phyloP scores from a whole-genome alignment of 2,329 filamentous ascomycete species.

The Verticillium isaacii region DNA sequence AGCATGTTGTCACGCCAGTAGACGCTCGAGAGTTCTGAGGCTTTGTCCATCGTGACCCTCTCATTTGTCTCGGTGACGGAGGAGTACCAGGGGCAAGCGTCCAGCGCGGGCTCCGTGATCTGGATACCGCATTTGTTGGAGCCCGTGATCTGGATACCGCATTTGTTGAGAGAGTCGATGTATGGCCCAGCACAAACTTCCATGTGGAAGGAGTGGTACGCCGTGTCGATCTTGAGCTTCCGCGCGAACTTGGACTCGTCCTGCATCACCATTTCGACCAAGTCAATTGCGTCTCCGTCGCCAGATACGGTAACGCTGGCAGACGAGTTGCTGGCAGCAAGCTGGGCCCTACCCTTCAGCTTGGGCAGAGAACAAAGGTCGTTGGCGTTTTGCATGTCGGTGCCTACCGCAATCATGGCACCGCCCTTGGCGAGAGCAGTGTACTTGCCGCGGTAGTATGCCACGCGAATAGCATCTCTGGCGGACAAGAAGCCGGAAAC shows the following conservation, averaged over 20 bases:
- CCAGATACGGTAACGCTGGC: conserved; percentile 18
- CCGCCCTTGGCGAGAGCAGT: not conserved
- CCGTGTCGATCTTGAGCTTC: conserved; percentile 14
- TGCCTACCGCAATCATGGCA: conserved; percentile 6
- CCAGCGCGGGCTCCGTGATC: not conserved
- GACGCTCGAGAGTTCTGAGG: too few species aligned
- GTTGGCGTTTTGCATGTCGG: conserved; percentile 26
- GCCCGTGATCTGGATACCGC: not conserved
- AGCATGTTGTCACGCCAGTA: conserved; percentile 13
- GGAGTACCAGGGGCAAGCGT: conserved; percentile 19
- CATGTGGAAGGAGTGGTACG: conserved; percentile 18
- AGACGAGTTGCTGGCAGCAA: conserved; percentile 19
- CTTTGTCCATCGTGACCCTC: not conserved
- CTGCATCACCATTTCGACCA: not conserved
- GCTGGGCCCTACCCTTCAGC: conserved; percentile 11
- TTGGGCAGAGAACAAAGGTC: conserved; percentile 28
- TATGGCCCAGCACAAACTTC: conserved; percentile 19
- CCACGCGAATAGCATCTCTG: conserved; percentile 17
- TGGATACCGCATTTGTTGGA: not conserved
- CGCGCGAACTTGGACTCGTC: conserved; percentile 5
- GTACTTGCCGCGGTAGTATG: conserved; percentile 15
- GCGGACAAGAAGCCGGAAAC: conserved; percentile 33
- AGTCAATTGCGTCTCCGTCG: conserved; percentile 9
- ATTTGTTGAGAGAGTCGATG: too few species aligned
- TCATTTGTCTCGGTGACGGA: not conserved